Percentiles rank a stretch among this genome's conserved stretches.
phyloP scores from a whole-genome alignment of 768 basidiomycete genomes.

The Boletus rufocinnamomeus region DNA sequence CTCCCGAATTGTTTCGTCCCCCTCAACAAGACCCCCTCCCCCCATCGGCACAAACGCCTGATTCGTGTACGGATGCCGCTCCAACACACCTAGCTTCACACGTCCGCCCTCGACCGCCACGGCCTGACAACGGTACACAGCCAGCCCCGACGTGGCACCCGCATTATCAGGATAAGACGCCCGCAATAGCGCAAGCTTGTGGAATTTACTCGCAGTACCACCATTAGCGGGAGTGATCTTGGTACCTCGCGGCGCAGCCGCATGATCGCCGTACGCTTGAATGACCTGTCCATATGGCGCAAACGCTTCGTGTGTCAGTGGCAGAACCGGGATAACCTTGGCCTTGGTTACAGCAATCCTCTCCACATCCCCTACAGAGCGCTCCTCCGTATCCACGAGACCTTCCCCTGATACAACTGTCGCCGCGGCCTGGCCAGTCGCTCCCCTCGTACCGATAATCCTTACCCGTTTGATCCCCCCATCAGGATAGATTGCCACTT shows the following conservation, averaged over 20 bases:
- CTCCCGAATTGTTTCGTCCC: constrained; percentile 47
- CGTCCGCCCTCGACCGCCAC: constrained; percentile 44
- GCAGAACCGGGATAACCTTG: constrained; percentile 52
- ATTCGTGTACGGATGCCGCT: constrained; percentile 86
- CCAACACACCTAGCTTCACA: constrained; percentile 70
- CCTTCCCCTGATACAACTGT: constrained; percentile 11
- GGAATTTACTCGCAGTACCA: constrained; percentile 90
- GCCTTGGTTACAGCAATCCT: constrained; percentile 15
- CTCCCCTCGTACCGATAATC: constrained; percentile 63
- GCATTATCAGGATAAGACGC: constrained; percentile 62
- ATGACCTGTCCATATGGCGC: constrained; percentile 88
- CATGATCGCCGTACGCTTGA: constrained; percentile 75
- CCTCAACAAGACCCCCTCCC: constrained; percentile 42
- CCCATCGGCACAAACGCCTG: constrained; percentile 98
- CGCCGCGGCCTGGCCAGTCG: constrained; percentile 10
- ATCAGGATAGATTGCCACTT: constrained; percentile 89
- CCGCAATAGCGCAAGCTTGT: constrained; percentile 77
- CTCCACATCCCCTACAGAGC: neutral
- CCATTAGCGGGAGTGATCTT: constrained; percentile 83
- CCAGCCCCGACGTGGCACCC: constrained; percentile 67
- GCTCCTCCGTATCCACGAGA: constrained; percentile 4
- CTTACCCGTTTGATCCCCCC: constrained; percentile 96
- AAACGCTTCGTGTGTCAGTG: constrained; percentile 86
- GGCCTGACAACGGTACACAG: constrained; percentile 82
- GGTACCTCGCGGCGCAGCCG: constrained; percentile 65